Evolutionary conservation across 306 rosid genomes (phyloP).

Genomic region (Ochetophila trinervis): DNA sequence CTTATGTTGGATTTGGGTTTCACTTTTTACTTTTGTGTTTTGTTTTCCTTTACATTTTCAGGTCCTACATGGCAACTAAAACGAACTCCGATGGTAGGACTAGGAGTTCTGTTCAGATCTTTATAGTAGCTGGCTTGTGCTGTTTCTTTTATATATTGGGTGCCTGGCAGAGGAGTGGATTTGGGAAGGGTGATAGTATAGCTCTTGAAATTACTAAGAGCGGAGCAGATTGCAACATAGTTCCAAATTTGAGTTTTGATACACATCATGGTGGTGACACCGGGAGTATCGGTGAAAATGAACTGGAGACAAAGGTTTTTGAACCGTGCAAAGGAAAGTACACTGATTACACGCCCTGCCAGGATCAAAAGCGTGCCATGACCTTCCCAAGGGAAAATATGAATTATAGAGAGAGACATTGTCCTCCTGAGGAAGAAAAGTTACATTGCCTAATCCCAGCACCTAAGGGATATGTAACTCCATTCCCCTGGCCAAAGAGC

Average conservation of each 20-base stretch:
- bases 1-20: slow-evolving; percentile 2
- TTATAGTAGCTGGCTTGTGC: slow-evolving; percentile 79
- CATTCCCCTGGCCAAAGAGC: slow-evolving; percentile 97
- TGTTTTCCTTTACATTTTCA: slow-evolving; percentile 23
- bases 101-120: slow-evolving; percentile 77
- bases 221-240: slow-evolving; percentile 53
- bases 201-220: slow-evolving; percentile 70
- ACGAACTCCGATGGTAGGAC: slow-evolving; percentile 70
- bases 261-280: slow-evolving; percentile 79
- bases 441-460: slow-evolving; percentile 90
- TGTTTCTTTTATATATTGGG: slow-evolving; percentile 91
- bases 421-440: slow-evolving; percentile 79
- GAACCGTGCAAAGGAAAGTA: slow-evolving; percentile 52
- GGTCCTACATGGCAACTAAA: slow-evolving; percentile 69
- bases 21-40: not conserved
- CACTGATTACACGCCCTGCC: slow-evolving; percentile 92
- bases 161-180: slow-evolving; percentile 95
- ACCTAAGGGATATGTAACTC: slow-evolving; percentile 92
- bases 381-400: slow-evolving; percentile 77
- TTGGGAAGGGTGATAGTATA: slow-evolving; percentile 90
- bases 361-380: slow-evolving; percentile 92
- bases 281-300: slow-evolving; percentile 46
- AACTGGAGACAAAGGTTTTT: slow-evolving; percentile 46
- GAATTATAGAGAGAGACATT: slow-evolving; percentile 90
- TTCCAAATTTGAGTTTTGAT: slow-evolving; percentile 69